Evolutionary conservation across 495 filamentous ascomycete genomes (phyloP), one percentile per base, ranked within the genome.

Genomic region (Ascobolus immersus): DNA sequence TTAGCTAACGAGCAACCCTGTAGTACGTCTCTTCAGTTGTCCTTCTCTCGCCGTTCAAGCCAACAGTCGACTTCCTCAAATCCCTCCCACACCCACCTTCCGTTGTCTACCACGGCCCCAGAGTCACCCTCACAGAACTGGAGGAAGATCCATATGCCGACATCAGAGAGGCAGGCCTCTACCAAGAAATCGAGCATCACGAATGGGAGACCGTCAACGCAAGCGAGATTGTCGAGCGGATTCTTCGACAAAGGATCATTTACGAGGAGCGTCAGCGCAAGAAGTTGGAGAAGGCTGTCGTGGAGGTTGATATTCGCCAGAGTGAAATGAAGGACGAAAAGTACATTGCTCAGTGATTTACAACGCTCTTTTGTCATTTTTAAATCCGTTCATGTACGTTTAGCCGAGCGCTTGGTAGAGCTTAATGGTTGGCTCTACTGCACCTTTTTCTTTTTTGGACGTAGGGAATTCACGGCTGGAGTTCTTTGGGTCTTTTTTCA

Each of bases 21-120:
- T n/a, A 92, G 78, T 90, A 86, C 51, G 62, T 93, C 39, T 62
- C 91, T 54, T 67, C 77, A 15, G 67, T 91, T 28, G 53, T 93
- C 37, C 82, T 99, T 49, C 77, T 73, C 18, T 77, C 86, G 1
- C 89, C 86, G 2, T 90, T 84, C 52, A 67, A 68, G 0, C 80
- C 81, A 1, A 79, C 67, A 17, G 57, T 67, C 41, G 50, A 62
- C 2, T 99, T 86, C 45, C 60, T 99, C 20, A 61, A 60, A 17
- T 57, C 66, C 5, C 59, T 89, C 20, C 84, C 82, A 0, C 71
- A 66, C 42, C 64, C 60, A 10, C 77, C 79, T 3, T 58, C 73
- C 45, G 71, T 67, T 4, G 80, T 99, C 33, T 99, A 93, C 52
- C 86, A 99, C 55, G 86, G 86, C 7, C 78, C 80, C 1, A n/a